Evolutionary conservation across 768 basidiomycete species (phyloP).

Genomic region (Serendipita vermifera): DNA sequence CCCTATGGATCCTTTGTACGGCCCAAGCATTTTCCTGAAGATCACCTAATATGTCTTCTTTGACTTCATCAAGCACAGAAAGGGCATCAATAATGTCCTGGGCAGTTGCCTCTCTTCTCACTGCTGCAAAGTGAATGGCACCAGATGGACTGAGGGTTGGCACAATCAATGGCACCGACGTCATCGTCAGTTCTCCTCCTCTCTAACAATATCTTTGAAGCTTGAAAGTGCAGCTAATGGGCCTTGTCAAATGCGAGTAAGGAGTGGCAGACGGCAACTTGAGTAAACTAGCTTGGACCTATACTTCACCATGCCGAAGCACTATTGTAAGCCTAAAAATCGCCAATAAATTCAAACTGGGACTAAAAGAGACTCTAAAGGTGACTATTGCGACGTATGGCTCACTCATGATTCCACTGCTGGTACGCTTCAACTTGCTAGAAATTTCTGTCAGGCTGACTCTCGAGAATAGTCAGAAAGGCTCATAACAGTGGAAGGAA

Average conservation of each 20-base stretch:
- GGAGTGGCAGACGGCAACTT: not conserved
- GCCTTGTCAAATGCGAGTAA: not conserved
- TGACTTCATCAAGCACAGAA: slow-evolving; percentile 35
- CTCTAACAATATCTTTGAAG: too few species aligned
- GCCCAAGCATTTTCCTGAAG: slow-evolving; percentile 52
- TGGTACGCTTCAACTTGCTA: slow-evolving; percentile 34
- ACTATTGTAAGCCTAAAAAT: slow-evolving; percentile 45
- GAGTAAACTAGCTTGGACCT: not conserved
- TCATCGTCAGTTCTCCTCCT: too few species aligned
- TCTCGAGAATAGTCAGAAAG: slow-evolving; percentile 59
- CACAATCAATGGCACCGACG: slow-evolving; percentile 31
- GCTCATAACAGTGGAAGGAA: slow-evolving; percentile 98
- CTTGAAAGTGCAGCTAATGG: too few species aligned
- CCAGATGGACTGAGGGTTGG: slow-evolving; percentile 48
- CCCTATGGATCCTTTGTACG: slow-evolving; percentile 44
- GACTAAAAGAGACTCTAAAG: not conserved
- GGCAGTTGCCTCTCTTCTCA: slow-evolving; percentile 39
- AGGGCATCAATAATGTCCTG: slow-evolving; percentile 48
- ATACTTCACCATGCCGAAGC: slow-evolving; percentile 44
- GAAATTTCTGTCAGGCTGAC: slow-evolving; percentile 13
- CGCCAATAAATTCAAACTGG: not conserved
- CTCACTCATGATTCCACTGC: slow-evolving; percentile 90
- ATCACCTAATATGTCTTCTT: slow-evolving; percentile 42
- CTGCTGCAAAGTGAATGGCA: slow-evolving; percentile 48
- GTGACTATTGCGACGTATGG: slow-evolving; percentile 84